Conservation (phyloP, 2,329 filamentous ascomycete genomes). For the Verticillium nonalfalfae region DNA sequence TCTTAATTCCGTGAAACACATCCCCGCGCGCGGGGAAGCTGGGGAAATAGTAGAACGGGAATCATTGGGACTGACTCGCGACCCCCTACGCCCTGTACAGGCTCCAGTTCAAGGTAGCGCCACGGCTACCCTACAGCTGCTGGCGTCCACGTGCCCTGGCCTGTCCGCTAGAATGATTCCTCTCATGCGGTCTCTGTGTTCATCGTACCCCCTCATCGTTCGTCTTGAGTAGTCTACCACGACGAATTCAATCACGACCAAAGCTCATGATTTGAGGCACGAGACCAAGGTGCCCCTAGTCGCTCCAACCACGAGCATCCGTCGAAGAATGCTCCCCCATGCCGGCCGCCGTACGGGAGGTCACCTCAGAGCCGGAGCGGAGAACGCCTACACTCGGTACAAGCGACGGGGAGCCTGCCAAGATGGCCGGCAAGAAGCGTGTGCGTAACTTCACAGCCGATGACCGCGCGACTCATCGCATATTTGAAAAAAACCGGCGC, state of each 20-base stretch:
- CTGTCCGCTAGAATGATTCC: not conserved
- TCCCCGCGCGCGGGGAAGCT: not conserved
- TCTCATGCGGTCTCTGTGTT: not conserved
- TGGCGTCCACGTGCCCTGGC: not conserved
- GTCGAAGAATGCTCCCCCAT: not conserved
- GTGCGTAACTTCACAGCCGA: conserved; percentile 30
- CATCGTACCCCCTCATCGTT: not conserved
- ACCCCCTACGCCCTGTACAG: not conserved
- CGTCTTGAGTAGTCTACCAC: not conserved
- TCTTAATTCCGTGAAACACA: not conserved
- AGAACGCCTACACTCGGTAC: not conserved
- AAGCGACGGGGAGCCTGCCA: not conserved
- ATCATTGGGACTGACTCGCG: not conserved
- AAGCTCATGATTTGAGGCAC: not conserved
- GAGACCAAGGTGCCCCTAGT: not conserved
- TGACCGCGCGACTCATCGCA: conserved; percentile 31
- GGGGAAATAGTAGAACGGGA: not conserved
- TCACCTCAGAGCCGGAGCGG: not conserved
- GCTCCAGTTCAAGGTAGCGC: not conserved
- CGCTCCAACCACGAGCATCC: not conserved
- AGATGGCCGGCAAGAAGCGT: conserved; percentile 20
- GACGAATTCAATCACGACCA: not conserved
- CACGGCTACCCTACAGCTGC: not conserved
- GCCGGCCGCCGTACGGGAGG: not conserved
- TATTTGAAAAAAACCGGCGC: conserved; percentile 32